These are phyloP conservation scores for Lactarius tabidus DNA, from an alignment of 768 basidiomycete genomes.

Conservation along the genomic window DNA sequence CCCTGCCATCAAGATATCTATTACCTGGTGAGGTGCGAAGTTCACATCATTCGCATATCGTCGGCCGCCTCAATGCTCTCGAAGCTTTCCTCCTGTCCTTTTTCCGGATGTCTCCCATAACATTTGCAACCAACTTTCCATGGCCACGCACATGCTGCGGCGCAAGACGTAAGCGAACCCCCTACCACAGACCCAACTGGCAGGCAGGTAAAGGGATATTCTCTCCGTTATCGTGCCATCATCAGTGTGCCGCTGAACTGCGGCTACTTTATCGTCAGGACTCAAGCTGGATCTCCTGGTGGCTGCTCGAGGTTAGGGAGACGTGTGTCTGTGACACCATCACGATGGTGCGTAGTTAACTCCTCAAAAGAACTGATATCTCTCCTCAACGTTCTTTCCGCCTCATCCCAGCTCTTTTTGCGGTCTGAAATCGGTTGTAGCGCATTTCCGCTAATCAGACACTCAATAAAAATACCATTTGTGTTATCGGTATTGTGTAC, in stretches of 20 bases:
- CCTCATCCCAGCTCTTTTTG: background rate
- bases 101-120: background rate
- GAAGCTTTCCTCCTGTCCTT: background rate
- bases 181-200: background rate
- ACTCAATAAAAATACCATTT: background rate
- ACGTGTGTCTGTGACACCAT: background rate
- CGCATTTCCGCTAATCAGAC: background rate
- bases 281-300: background rate
- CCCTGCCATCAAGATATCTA: background rate
- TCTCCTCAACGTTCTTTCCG: background rate
- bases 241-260: background rate
- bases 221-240: background rate
- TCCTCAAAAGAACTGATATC: background rate
- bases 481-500: background rate
- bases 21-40: background rate
- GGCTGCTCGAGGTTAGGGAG: background rate
- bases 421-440: background rate
- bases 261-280: background rate
- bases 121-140: background rate
- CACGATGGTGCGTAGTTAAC: constrained; percentile 1
- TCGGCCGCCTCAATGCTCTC: background rate
- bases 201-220: background rate
- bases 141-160: background rate
- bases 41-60: background rate
- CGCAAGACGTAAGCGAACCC: background rate